Conservation (phyloP, 495 filamentous ascomycete species). For the Neurospora hispaniola region DNA sequence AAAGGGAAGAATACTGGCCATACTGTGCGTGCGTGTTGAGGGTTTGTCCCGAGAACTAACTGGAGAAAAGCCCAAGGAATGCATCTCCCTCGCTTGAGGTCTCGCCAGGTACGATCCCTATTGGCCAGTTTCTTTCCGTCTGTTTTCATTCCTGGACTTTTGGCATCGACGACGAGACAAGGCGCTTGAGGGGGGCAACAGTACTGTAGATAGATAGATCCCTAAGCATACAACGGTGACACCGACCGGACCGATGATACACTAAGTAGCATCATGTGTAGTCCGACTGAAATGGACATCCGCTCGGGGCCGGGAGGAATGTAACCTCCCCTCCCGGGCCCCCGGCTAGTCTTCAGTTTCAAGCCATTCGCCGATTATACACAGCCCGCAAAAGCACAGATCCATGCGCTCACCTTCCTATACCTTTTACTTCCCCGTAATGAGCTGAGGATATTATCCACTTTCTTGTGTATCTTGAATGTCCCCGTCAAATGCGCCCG, state of each 20-base stretch:
- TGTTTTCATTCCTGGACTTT: neutral
- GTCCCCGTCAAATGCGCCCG: neutral
- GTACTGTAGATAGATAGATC: neutral
- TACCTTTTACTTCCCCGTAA: neutral
- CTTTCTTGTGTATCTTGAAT: neutral
- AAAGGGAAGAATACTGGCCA: neutral
- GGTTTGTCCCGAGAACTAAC: neutral
- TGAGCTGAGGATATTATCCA: neutral
- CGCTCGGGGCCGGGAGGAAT: neutral
- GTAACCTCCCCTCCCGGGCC: neutral
- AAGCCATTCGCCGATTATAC: neutral
- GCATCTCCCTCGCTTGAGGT: neutral
- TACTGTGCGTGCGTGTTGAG: neutral
- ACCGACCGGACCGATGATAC: neutral
- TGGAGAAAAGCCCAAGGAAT: neutral
- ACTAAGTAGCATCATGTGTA: neutral
- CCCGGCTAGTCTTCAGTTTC: neutral
- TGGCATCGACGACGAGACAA: neutral
- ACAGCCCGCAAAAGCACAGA: neutral
- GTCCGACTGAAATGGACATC: neutral
- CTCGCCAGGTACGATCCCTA: neutral
- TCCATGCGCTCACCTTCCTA: neutral
- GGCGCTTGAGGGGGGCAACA: neutral
- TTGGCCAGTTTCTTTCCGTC: neutral
- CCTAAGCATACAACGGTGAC: neutral